Conservation (phyloP, 495 filamentous ascomycete genomes). For the Aspergillus homomorphus region DNA sequence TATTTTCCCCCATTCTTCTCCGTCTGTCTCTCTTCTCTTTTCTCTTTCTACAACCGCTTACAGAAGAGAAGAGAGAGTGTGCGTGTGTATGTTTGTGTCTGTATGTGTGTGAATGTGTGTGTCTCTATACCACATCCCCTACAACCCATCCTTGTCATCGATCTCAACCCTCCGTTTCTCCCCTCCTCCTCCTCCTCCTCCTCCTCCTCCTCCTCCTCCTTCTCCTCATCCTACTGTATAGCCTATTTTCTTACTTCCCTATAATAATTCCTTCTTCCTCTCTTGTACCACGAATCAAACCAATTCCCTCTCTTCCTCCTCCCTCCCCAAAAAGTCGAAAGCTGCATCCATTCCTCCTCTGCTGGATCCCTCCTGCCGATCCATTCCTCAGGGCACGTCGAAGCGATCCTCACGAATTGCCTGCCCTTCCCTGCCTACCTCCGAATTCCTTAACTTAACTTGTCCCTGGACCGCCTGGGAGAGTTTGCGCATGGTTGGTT, state of each 20-base stretch:
- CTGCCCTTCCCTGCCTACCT: constrained; percentile 14
- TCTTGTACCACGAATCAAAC: background rate
- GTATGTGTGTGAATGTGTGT: background rate
- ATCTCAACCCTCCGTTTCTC: background rate
- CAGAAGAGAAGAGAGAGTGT: background rate
- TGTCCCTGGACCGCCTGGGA: background rate
- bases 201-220: constrained; percentile 5
- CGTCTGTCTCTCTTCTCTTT: constrained; percentile 3
- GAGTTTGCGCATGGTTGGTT: constrained; percentile 34
- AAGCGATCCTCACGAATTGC: constrained; percentile 2
- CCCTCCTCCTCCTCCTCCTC: constrained; percentile 3
- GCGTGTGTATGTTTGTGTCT: background rate
- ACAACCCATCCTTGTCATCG: background rate
- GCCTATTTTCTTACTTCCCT: background rate
- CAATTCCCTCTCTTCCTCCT: background rate
- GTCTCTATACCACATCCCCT: constrained; percentile 5
- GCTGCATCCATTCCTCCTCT: constrained; percentile 29
- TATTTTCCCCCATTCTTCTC: constrained; percentile 1
- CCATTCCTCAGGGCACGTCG: constrained; percentile 32
- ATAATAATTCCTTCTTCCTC: constrained; percentile 1
- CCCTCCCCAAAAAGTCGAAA: constrained; percentile 5
- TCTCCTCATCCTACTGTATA: background rate
- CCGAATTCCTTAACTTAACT: constrained; percentile 13
- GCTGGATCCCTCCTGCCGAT: constrained; percentile 42
- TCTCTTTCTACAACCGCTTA: background rate